These are phyloP conservation scores for Cardamine chenopodiifolia DNA, from an alignment of 345 rosid species.

Conservation along the genomic window DNA sequence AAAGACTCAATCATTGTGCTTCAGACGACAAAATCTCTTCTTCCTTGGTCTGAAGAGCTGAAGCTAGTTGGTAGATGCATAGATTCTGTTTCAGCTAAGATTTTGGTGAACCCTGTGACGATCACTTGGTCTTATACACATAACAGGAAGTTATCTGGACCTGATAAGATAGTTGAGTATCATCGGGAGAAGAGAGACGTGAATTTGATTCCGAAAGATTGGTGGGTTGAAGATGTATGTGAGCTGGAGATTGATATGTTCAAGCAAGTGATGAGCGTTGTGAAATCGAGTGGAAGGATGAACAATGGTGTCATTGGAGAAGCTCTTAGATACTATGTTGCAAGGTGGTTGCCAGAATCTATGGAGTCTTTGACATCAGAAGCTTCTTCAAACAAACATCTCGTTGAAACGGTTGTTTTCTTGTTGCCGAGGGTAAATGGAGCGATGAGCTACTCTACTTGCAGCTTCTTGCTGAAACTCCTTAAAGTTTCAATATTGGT, in stretches of 20 bases:
- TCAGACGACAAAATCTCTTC: slow-evolving; percentile 74
- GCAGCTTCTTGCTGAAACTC: slow-evolving; percentile 80
- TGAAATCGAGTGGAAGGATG: slow-evolving; percentile 82
- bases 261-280: slow-evolving; percentile 61
- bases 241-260: slow-evolving; percentile 81
- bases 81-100: slow-evolving; percentile 84
- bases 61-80: slow-evolving; percentile 84
- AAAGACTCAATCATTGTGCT: slow-evolving; percentile 93
- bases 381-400: slow-evolving; percentile 54
- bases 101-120: slow-evolving; percentile 68
- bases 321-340: slow-evolving; percentile 72
- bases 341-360: slow-evolving; percentile 83
- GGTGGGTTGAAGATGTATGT: slow-evolving; percentile 97
- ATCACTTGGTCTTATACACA: slow-evolving; percentile 89
- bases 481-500: slow-evolving; percentile 68
- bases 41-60: slow-evolving; percentile 88
- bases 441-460: slow-evolving; percentile 56
- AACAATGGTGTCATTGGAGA: slow-evolving; percentile 65
- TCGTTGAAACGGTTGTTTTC: slow-evolving; percentile 67
- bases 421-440: slow-evolving; percentile 69
- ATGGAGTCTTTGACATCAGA: slow-evolving; percentile 58
- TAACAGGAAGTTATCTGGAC: slow-evolving; percentile 64
- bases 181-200: slow-evolving; percentile 53
- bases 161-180: slow-evolving; percentile 52
- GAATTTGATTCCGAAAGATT: slow-evolving; percentile 69